phyloP scores from a whole-genome alignment of 345 rosid species.

The Sonneratia caseolaris region DNA sequence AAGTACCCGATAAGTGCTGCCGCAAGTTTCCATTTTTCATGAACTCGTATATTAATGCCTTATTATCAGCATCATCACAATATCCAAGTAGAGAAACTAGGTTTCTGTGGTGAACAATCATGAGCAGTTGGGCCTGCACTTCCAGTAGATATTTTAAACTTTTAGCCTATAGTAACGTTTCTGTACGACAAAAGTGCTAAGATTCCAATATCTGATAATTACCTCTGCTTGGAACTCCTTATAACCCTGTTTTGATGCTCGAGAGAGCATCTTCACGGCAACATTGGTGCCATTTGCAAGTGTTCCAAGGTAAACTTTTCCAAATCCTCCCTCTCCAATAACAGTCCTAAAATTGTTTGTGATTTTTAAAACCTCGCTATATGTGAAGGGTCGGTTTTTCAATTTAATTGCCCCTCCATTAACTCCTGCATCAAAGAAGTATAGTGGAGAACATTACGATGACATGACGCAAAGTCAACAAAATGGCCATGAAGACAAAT shows the following conservation, averaged over 20 bases:
- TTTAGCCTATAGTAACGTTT: not conserved
- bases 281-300: constrained; percentile 5
- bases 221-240: constrained; percentile 22
- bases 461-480: not conserved
- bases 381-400: constrained; percentile 7
- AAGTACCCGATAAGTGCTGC: constrained; percentile 25
- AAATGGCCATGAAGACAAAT: not conserved
- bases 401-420: not conserved
- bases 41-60: constrained; percentile 42
- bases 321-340: constrained; percentile 27
- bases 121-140: constrained; percentile 36
- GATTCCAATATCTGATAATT: no score
- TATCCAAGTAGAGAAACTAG: constrained; percentile 41
- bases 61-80: constrained; percentile 30
- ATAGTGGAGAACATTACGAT: not conserved
- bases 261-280: constrained; percentile 18
- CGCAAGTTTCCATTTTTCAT: constrained; percentile 46
- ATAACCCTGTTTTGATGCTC: constrained; percentile 12
- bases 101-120: constrained; percentile 48
- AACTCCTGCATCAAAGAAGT: no score
- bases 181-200: not conserved
- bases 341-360: constrained; percentile 13
- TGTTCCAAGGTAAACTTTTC: constrained; percentile 16
- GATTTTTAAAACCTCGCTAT: constrained; percentile 7
- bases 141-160: not conserved